Evolutionary conservation across 2,329 filamentous ascomycete genomes (phyloP).

Genomic region (Xylariaceae sp.): DNA sequence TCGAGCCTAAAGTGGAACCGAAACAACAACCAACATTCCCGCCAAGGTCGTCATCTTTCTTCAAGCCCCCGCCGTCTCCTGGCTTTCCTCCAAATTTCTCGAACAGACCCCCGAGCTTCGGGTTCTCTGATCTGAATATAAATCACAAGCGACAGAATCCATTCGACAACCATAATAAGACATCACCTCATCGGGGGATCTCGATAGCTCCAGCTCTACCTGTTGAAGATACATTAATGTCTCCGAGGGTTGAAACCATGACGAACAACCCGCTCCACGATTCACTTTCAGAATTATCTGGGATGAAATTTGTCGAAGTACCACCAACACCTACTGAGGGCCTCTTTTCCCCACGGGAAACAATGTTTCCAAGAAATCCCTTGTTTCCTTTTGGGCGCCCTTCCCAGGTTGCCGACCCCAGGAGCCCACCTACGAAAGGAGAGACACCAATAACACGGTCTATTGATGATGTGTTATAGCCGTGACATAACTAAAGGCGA

Average conservation of each 20-base stretch:
- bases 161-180: slow-evolving; percentile 29
- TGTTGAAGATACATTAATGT: slow-evolving; percentile 67
- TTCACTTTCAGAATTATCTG: slow-evolving; percentile 50
- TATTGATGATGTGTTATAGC: slow-evolving; percentile 77
- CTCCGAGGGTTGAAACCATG: slow-evolving; percentile 75
- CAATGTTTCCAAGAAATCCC: slow-evolving; percentile 61
- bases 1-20: slow-evolving; percentile 35
- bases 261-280: slow-evolving; percentile 70
- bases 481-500: background rate
- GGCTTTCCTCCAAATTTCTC: slow-evolving; percentile 52
- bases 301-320: slow-evolving; percentile 60
- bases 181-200: slow-evolving; percentile 43
- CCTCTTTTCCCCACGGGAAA: slow-evolving; percentile 60
- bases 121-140: slow-evolving; percentile 49
- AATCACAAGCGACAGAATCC: slow-evolving; percentile 36
- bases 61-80: slow-evolving; percentile 45
- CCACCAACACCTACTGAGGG: slow-evolving; percentile 59
- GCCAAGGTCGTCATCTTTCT: slow-evolving; percentile 40
- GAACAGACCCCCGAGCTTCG: slow-evolving; percentile 48
- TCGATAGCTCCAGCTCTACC: slow-evolving; percentile 45
- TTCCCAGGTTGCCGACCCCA: slow-evolving; percentile 65
- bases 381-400: slow-evolving; percentile 60
- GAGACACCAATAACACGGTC: slow-evolving; percentile 78
- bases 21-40: slow-evolving; percentile 30
- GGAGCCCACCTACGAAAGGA: slow-evolving; percentile 77